Percentiles rank a stretch among this genome's conserved stretches.
phyloP scores from a whole-genome alignment of 164 flowering plant species.

The Echeveria elegans region DNA sequence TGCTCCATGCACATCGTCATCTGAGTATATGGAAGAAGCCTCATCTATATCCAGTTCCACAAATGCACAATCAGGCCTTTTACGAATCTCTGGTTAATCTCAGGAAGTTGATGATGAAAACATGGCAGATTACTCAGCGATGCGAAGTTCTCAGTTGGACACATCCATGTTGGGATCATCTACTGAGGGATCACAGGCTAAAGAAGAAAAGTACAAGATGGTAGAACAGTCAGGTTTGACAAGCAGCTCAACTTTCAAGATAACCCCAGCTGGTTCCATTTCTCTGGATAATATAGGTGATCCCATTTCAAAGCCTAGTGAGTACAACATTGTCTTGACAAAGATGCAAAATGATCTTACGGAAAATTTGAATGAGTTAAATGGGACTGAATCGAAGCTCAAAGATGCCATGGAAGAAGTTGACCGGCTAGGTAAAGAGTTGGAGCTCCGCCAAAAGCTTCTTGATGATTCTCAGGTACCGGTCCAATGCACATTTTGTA shows the following conservation, averaged over 20 bases:
- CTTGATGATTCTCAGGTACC: constrained; percentile 94
- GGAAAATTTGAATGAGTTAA: constrained; percentile 48
- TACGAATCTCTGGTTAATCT: constrained; percentile 30
- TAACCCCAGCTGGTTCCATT: constrained; percentile 23
- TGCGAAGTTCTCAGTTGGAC: constrained; percentile 59
- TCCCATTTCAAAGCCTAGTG: constrained; percentile 22
- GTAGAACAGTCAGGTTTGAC: too few species aligned
- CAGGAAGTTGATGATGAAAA: constrained; percentile 77
- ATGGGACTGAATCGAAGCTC: constrained; percentile 54
- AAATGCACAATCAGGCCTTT: constrained; percentile 32
- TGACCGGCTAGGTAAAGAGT: constrained; percentile 45
- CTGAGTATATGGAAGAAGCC: constrained; percentile 94
- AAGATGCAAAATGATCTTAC: constrained; percentile 54
- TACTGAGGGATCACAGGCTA: constrained; percentile 36
- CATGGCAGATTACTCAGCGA: constrained; percentile 69
- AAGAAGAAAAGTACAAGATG: constrained; percentile 3
- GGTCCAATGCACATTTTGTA: too few species aligned
- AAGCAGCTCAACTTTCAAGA: too few species aligned
- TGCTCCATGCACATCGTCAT: too few species aligned
- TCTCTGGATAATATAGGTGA: constrained; percentile 34
- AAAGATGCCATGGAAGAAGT: constrained; percentile 62
- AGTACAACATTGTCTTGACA: constrained; percentile 25
- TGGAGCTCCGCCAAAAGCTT: constrained; percentile 64
- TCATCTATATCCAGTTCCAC: constrained; percentile 54
- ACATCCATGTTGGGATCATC: constrained; percentile 73